phyloP scores from a whole-genome alignment of 352 stramenopile species.

The Phytopythium ostracodes region DNA sequence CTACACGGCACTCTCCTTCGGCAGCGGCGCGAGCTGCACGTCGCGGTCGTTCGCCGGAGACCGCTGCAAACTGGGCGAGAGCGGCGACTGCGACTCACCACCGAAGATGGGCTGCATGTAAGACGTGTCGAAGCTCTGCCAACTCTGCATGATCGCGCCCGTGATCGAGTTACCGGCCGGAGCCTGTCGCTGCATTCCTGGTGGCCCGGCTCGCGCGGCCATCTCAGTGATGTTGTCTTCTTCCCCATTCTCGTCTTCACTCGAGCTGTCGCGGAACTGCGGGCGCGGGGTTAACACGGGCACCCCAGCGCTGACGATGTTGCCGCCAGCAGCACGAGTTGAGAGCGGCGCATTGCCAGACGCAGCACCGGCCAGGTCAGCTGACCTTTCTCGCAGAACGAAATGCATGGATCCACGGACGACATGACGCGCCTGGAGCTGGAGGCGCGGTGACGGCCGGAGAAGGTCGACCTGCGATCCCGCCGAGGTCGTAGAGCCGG shows the following conservation, averaged over 20 bases:
- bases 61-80: conserved; percentile 8
- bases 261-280: conserved; percentile 62
- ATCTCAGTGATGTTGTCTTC: conserved; percentile 12
- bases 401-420: conserved; percentile 49
- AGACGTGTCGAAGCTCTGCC: conserved; percentile 70
- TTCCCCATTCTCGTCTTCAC: conserved; percentile 40
- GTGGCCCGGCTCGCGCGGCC: conserved; percentile 4
- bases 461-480: conserved; percentile 16
- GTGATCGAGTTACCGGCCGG: conserved; percentile 45
- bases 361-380: not conserved
- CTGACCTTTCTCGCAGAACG: conserved; percentile 34
- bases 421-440: conserved; percentile 21
- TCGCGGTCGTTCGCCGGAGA: conserved; percentile 5
- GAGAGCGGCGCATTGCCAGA: not conserved
- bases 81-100: conserved; percentile 34
- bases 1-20: conserved; percentile 46
- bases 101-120: conserved; percentile 85
- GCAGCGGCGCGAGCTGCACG: conserved; percentile 30
- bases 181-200: conserved; percentile 8
- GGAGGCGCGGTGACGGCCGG: not conserved
- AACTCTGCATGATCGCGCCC: conserved; percentile 66
- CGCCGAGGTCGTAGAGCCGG: conserved; percentile 24
- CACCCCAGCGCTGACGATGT: not conserved
- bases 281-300: conserved; percentile 59
- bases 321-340: not conserved